Percentiles rank a stretch among this genome's conserved stretches.
phyloP scores from a whole-genome alignment of 495 filamentous ascomycete species.

The Daldinia bambusicola region DNA sequence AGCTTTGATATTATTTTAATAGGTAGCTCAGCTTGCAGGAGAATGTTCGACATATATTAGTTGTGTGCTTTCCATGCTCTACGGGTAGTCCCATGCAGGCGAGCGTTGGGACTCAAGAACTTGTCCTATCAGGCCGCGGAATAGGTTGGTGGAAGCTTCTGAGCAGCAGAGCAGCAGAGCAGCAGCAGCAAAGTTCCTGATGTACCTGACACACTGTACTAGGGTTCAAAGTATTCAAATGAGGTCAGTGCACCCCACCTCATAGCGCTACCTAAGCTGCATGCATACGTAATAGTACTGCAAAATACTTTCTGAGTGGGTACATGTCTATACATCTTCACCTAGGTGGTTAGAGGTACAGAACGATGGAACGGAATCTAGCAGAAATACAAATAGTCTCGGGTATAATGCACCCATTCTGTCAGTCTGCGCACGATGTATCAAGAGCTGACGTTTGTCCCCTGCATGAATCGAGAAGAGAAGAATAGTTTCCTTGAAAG shows the following conservation, averaged over 20 bases:
- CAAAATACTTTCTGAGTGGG: slow-evolving; percentile 2
- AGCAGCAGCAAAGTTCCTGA: background rate
- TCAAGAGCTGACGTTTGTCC: background rate
- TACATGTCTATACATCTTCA: background rate
- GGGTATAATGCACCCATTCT: no score
- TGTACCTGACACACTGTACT: slow-evolving; percentile 2
- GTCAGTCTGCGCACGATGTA: background rate
- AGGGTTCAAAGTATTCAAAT: slow-evolving; percentile 10
- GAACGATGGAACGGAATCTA: slow-evolving; percentile 19
- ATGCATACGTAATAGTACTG: slow-evolving; percentile 29
- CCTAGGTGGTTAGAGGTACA: background rate
- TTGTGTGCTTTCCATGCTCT: background rate
- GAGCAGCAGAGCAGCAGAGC: background rate
- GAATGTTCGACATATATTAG: background rate
- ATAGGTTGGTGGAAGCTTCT: slow-evolving; percentile 3
- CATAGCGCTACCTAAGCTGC: background rate
- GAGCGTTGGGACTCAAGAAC: background rate
- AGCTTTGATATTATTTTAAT: no score
- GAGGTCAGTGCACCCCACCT: slow-evolving; percentile 29
- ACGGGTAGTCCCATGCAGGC: background rate
- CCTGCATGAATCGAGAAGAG: background rate
- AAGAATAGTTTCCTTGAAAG: background rate
- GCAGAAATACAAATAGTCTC: slow-evolving; percentile 3
- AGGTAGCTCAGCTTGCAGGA: background rate
- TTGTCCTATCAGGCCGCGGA: background rate